Conservation (phyloP, 805 yeast genomes). For the Metschnikowia kunwiensis region DNA sequence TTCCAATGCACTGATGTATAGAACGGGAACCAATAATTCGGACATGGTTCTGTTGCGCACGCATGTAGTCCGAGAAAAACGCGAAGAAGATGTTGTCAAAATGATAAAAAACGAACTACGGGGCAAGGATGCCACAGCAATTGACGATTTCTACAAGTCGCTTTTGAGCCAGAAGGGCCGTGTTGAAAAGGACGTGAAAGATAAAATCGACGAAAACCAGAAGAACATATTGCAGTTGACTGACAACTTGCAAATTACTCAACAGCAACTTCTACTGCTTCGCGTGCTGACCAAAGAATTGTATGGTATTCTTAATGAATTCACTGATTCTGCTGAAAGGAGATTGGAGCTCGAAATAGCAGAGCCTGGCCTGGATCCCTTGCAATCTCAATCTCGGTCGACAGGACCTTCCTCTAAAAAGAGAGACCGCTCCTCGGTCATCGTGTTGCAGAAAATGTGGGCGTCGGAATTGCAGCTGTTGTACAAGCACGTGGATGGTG, state of each 20-base stretch:
- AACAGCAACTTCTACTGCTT: conserved; percentile 58
- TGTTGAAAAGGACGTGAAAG: conserved; percentile 56
- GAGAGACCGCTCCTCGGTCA: conserved; percentile 64
- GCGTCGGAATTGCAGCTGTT: conserved; percentile 63
- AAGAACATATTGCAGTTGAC: conserved; percentile 58
- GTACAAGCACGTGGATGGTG: conserved; percentile 87
- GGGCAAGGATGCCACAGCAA: conserved; percentile 67
- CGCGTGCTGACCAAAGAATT: conserved; percentile 60
- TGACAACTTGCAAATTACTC: conserved; percentile 59
- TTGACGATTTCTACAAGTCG: conserved; percentile 63
- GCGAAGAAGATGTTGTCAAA: conserved; percentile 14
- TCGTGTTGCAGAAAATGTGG: conserved; percentile 80
- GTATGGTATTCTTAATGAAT: conserved; percentile 53
- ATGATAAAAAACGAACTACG: conserved; percentile 41
- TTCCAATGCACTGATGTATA: conserved; percentile 19
- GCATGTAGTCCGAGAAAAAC: conserved; percentile 8
- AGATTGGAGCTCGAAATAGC: conserved; percentile 47
- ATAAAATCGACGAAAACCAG: conserved; percentile 59
- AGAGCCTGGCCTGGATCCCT: conserved; percentile 11
- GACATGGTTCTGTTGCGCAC: conserved; percentile 15
- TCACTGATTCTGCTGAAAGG: conserved; percentile 60
- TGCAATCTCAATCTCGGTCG: conserved; percentile 9
- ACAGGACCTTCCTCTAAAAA: conserved; percentile 22
- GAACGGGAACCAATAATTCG: conserved; percentile 14
- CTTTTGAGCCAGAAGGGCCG: conserved; percentile 47